Evolutionary conservation across 2,329 filamentous ascomycete genomes (phyloP), one percentile per base, ranked within the genome.

Genomic region (Fusarium denticulatum): DNA sequence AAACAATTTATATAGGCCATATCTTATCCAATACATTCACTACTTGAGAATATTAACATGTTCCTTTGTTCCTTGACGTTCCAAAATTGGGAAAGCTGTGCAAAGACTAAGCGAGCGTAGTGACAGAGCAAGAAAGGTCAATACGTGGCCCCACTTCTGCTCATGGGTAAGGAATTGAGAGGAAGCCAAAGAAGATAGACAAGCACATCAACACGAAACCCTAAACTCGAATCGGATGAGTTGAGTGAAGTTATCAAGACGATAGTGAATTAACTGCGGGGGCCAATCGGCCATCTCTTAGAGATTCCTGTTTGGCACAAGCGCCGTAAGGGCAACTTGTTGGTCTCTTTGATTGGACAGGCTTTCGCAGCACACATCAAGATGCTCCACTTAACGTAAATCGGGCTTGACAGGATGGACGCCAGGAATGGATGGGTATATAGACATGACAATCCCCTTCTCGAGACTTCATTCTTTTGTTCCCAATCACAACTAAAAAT

Each of bases 271-370:
- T 28, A 7, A 39, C 4, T 28, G 34, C 20, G 39, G n/a, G 39
- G 15, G 24, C 57, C 43, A 39, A 36, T 65, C 39, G 59, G 45
- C 2, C 65, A 70, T 73, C 69, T 73, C 71, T 70, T 73, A n/a
- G 9, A 73, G 50, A 70, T 73, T 73, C 71, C 69, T 45, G 42
- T 73, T 59, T 36, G 3, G 58, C 59, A 30, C 37, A 60, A 52
- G 61, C 18, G 50, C 18, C 7, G 20, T 18, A 11, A 28, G 16
- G 13, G 18, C n/a, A 22, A 26, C 24, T 11, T 11, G 9, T 24
- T n/a, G 7, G 15, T 4, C 14, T 12, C 14, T 14, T n/a, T 55
- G 22, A 73, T 73, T 73, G 69, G 71, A 22, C 18, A 1, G 6
- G 6, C 22, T 24, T 20, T 6, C 6, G 6, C 11, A 12, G 15